Percentiles rank a stretch among this genome's conserved stretches.
These are phyloP conservation scores for Brasilioporus rufonigricans DNA, from an alignment of 768 basidiomycete genomes.

Conservation along the genomic window DNA sequence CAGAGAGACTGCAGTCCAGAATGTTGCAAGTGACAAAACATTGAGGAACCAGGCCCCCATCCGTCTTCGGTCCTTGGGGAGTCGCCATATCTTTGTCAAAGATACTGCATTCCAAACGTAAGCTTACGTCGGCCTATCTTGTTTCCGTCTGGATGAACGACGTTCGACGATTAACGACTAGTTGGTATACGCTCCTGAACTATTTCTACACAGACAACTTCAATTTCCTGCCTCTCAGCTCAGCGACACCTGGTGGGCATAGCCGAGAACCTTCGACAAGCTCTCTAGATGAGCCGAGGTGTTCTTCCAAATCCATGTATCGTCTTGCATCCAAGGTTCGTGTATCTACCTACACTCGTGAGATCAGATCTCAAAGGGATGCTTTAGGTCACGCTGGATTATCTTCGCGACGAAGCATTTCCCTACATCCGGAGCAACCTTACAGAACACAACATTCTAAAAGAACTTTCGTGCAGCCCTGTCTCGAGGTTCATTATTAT, in stretches of 20 bases:
- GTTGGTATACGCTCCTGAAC: slow-evolving; percentile 39
- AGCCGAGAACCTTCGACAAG: slow-evolving; percentile 1
- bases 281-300: too few relatives aligned
- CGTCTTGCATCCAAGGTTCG: too few relatives aligned
- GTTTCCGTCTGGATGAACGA: too few relatives aligned
- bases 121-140: not conserved
- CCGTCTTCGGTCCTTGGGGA: slow-evolving; percentile 16
- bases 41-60: not conserved
- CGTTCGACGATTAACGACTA: too few relatives aligned
- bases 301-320: too few relatives aligned
- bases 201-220: slow-evolving; percentile 39
- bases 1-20: slow-evolving; percentile 7
- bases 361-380: not conserved
- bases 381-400: slow-evolving; percentile 20
- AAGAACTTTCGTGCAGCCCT: too few relatives aligned
- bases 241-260: too few relatives aligned
- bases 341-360: too few relatives aligned
- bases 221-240: slow-evolving; percentile 28
- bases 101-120: not conserved
- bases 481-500: too few relatives aligned
- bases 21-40: not conserved
- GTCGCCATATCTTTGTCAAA: not conserved
- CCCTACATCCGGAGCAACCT: too few relatives aligned
- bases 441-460: too few relatives aligned
- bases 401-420: slow-evolving; percentile 16